phyloP scores from a whole-genome alignment of 257 asterid genomes.

The Scutellaria galericulata region DNA sequence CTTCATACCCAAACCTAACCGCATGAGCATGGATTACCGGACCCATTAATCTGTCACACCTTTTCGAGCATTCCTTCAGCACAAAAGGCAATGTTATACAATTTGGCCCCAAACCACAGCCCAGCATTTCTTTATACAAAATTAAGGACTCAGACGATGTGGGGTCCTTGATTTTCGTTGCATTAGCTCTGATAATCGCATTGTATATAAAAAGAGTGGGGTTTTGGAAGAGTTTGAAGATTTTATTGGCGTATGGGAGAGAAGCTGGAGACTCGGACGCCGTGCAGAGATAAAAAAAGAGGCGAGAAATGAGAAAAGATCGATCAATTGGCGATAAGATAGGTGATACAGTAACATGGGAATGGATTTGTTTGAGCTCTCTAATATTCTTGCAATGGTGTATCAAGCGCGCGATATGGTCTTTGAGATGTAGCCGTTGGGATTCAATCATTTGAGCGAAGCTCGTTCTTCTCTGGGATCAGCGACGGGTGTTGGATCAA shows the following conservation, averaged over 20 bases:
- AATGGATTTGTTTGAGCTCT: constrained; percentile 62
- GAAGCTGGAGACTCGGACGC: constrained; percentile 47
- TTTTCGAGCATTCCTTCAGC: constrained; percentile 67
- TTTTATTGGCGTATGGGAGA: constrained; percentile 49
- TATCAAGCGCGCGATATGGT: constrained; percentile 44
- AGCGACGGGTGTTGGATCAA: too few relatives aligned
- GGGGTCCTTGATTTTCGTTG: constrained; percentile 52
- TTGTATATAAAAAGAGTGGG: constrained; percentile 66
- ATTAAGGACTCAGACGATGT: constrained; percentile 42
- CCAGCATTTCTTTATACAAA: constrained; percentile 59
- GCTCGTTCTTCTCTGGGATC: too few relatives aligned
- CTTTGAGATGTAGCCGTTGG: constrained; percentile 44
- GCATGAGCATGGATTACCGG: constrained; percentile 58
- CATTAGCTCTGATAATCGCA: constrained; percentile 72
- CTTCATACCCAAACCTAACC: constrained; percentile 54
- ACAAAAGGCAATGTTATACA: constrained; percentile 67
- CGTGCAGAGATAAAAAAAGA: constrained; percentile 59
- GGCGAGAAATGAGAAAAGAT: constrained; percentile 63
- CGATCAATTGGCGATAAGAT: constrained; percentile 46
- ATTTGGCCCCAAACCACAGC: constrained; percentile 51
- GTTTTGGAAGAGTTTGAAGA: constrained; percentile 47
- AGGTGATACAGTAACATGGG: constrained; percentile 56
- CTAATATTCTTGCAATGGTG: constrained; percentile 56
- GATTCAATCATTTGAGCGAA: constrained; percentile 45
- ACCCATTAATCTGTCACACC: constrained; percentile 47